Percentiles rank a stretch among this genome's conserved stretches.
These are phyloP conservation scores for Psilocybe tampanensis DNA, from an alignment of 768 basidiomycete genomes.

Conservation along the genomic window DNA sequence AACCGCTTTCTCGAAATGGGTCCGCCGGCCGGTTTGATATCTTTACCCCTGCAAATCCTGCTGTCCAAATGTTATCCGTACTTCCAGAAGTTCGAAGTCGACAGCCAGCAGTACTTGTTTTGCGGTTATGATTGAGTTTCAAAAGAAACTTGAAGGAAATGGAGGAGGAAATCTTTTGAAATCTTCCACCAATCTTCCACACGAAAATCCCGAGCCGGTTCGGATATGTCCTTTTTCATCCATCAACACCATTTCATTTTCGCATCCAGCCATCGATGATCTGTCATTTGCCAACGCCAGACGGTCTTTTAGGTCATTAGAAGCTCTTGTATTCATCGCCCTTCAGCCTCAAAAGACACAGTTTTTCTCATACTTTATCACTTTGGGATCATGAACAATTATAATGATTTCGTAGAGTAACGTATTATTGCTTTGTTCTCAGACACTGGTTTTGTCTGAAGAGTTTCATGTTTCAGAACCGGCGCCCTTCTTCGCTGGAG, in stretches of 20 bases:
- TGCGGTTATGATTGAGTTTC: neutral
- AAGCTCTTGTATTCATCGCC: neutral
- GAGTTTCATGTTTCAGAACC: neutral
- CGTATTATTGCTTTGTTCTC: neutral
- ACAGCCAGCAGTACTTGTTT: too few species aligned
- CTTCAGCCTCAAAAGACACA: neutral
- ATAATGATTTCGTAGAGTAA: neutral
- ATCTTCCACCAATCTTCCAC: neutral
- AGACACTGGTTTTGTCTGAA: neutral
- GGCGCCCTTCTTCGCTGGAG: neutral
- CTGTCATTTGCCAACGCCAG: neutral
- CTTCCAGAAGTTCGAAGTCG: too few species aligned
- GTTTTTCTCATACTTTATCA: neutral
- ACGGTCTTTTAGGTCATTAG: neutral
- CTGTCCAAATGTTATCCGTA: too few species aligned
- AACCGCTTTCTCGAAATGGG: neutral
- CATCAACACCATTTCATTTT: constrained; percentile 6
- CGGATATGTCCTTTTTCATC: neutral
- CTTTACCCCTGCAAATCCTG: too few species aligned
- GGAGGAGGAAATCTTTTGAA: neutral
- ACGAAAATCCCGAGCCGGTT: constrained; percentile 1
- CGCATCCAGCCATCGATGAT: constrained; percentile 3
- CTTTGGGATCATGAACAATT: neutral
- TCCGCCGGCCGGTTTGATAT: neutral
- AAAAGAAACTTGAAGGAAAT: neutral